Evolutionary conservation across 148 eudicot genomes (phyloP).

Genomic region (Camellia sinensis): DNA sequence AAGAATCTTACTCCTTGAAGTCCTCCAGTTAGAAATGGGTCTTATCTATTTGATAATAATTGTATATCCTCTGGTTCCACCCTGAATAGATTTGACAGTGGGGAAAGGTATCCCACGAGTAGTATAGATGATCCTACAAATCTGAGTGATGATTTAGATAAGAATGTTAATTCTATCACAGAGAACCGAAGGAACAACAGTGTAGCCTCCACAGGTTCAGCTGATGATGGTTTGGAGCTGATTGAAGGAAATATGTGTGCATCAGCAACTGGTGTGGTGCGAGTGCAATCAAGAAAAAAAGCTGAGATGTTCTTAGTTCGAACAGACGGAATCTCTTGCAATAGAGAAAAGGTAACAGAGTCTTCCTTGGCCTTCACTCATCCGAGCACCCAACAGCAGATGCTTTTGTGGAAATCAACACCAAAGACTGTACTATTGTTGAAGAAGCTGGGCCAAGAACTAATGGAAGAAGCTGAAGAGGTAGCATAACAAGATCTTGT

Average conservation of each 20-base stretch:
- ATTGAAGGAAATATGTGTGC: constrained; percentile 87
- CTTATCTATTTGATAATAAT: constrained; percentile 20
- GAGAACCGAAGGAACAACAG: constrained; percentile 34
- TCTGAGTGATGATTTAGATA: constrained; percentile 21
- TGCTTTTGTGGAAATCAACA: constrained; percentile 98
- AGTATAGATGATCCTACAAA: constrained; percentile 24
- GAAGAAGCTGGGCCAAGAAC: constrained; percentile 87
- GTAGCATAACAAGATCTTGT: constrained; percentile 30
- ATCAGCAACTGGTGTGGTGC: constrained; percentile 93
- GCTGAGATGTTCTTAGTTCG: constrained; percentile 98
- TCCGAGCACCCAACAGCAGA: constrained; percentile 99
- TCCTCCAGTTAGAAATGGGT: constrained; percentile 25
- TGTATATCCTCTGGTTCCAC: constrained; percentile 23
- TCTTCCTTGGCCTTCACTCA: constrained; percentile 98
- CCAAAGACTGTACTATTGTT: constrained; percentile 88
- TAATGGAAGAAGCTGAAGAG: constrained; percentile 98
- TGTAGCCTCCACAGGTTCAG: constrained; percentile 25
- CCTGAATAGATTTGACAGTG: constrained; percentile 21
- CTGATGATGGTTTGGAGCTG: constrained; percentile 43
- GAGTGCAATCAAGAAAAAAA: constrained; percentile 92
- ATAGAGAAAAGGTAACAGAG: constrained; percentile 93
- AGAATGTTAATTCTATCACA: constrained; percentile 20
- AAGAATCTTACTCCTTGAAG: constrained; percentile 30
- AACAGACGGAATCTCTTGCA: constrained; percentile 94
- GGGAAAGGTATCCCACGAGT: constrained; percentile 14